Percentiles rank a stretch among this genome's conserved stretches.
Evolutionary conservation across 352 stramenopile species (phyloP).

Genomic region (Globisporangium irregulare): DNA sequence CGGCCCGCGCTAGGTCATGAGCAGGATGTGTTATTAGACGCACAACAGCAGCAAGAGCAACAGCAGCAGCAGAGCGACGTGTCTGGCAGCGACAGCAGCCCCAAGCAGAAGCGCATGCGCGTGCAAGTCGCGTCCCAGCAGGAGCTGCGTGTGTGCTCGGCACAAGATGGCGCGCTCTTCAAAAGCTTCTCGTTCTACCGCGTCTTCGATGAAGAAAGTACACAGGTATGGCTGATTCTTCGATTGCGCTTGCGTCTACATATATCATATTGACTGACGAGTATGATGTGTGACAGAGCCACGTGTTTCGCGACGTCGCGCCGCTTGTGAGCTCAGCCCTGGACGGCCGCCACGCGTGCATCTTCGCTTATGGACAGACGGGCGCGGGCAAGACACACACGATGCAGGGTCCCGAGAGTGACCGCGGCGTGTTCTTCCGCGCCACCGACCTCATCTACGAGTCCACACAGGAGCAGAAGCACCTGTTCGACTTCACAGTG

Average conservation of each 20-base stretch:
- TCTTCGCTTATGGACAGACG: slow-evolving; percentile 95
- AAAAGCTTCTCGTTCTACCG: slow-evolving; percentile 87
- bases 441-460: slow-evolving; percentile 46
- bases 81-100: slow-evolving; percentile 13
- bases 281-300: slow-evolving; percentile 27
- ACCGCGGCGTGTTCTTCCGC: slow-evolving; percentile 41
- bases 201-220: slow-evolving; percentile 78
- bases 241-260: slow-evolving; percentile 36
- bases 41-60: slow-evolving; percentile 12
- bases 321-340: slow-evolving; percentile 87
- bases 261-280: slow-evolving; percentile 33
- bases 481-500: slow-evolving; percentile 48
- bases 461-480: slow-evolving; percentile 31
- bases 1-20: slow-evolving; percentile 31
- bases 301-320: slow-evolving; percentile 92
- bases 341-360: slow-evolving; percentile 91
- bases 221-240: slow-evolving; percentile 39
- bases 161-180: slow-evolving; percentile 44
- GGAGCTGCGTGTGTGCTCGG: slow-evolving; percentile 27
- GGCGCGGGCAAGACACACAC: slow-evolving; percentile 40
- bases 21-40: slow-evolving; percentile 11
- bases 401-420: slow-evolving; percentile 27
- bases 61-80: neutral
- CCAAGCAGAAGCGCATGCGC: slow-evolving; percentile 16
- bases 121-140: slow-evolving; percentile 23